These are phyloP conservation scores for Wickerhamiella shivajii DNA, from an alignment of 805 yeast species.

Conservation along the genomic window DNA sequence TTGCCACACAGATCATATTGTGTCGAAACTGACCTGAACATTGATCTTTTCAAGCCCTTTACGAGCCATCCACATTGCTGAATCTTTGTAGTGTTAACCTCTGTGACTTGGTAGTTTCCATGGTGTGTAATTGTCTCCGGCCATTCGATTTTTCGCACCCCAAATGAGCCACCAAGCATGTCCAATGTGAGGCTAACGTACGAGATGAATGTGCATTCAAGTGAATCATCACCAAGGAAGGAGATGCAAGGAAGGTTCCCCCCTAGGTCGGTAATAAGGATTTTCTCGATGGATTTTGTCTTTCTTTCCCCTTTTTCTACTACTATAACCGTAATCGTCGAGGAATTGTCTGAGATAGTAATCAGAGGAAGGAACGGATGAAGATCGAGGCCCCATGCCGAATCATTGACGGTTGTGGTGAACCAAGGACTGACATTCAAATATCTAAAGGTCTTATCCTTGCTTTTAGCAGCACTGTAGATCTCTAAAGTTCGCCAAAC, in stretches of 20 bases:
- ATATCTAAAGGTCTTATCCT: not conserved
- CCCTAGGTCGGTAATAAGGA: not conserved
- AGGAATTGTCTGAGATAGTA: conserved; percentile 5
- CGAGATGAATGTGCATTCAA: no score
- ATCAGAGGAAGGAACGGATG: conserved; percentile 1
- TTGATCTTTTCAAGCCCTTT: not conserved
- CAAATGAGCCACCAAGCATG: conserved; percentile 3
- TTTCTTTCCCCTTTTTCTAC: not conserved
- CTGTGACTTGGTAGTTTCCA: no score
- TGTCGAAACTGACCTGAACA: not conserved
- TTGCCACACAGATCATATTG: conserved; percentile 3
- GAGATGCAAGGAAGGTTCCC: conserved; percentile 7
- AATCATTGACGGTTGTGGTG: not conserved
- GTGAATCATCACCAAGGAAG: not conserved
- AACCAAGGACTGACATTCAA: conserved; percentile 3
- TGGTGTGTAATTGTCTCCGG: no score
- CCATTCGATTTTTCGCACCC: not conserved
- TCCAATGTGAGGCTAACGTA: conserved; percentile 3
- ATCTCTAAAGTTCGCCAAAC: conserved; percentile 5
- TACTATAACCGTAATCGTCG: not conserved
- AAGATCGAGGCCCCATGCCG: conserved; percentile 8
- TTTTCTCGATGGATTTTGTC: not conserved
- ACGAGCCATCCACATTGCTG: conserved; percentile 8
- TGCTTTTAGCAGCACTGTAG: not conserved
- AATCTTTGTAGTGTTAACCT: not conserved